Percentiles rank a stretch among this genome's conserved stretches.
These are phyloP conservation scores for Clitopilus hobsonii DNA, from an alignment of 768 basidiomycete species.

Conservation along the genomic window DNA sequence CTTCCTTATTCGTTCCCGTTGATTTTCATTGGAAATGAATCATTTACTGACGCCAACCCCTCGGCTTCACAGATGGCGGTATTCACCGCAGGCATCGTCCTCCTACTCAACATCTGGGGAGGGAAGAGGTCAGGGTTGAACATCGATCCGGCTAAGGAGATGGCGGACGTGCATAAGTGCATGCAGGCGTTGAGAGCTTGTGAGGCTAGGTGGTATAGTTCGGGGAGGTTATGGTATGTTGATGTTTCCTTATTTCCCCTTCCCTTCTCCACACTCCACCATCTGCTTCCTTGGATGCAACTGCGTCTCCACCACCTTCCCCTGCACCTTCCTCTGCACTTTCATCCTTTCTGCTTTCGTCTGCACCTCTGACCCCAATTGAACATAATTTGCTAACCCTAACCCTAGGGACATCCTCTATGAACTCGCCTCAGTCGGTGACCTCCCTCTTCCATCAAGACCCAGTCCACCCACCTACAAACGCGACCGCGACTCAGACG, in stretches of 20 bases:
- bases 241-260: not conserved
- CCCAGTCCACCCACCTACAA: slow-evolving; percentile 50
- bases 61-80: slow-evolving; percentile 30
- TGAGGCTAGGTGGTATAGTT: slow-evolving; percentile 38
- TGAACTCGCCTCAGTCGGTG: slow-evolving; percentile 67
- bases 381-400: no score
- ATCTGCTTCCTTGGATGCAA: not conserved
- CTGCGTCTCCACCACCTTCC: not conserved
- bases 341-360: slow-evolving; percentile 19
- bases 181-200: slow-evolving; percentile 44
- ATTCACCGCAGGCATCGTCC: slow-evolving; percentile 48
- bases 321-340: slow-evolving; percentile 1
- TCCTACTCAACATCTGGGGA: slow-evolving; percentile 67
- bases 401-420: slow-evolving; percentile 75
- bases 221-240: slow-evolving; percentile 42
- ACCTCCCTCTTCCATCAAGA: slow-evolving; percentile 59
- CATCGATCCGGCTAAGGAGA: slow-evolving; percentile 47
- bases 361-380: no score
- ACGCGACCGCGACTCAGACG: slow-evolving; percentile 59
- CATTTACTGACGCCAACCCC: no score
- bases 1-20: no score
- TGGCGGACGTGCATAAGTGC: slow-evolving; percentile 64
- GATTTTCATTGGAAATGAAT: no score
- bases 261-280: not conserved
- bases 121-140: slow-evolving; percentile 45